Evolutionary conservation across 2,329 filamentous ascomycete species (phyloP), one percentile per base, ranked within the genome.

Genomic region (Gyromitra esculenta): DNA sequence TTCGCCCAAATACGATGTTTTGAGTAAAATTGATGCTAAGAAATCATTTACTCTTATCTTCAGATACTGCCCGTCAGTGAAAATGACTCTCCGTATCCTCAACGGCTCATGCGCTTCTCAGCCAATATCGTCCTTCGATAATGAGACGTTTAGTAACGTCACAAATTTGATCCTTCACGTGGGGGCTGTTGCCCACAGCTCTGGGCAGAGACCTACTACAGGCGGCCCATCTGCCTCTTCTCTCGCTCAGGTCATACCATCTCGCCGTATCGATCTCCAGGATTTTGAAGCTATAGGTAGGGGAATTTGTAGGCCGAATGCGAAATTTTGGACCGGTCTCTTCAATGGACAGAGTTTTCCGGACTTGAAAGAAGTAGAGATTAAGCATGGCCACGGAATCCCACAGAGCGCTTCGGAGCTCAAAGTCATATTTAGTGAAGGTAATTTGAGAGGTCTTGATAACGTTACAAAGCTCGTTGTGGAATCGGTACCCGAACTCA

Each of bases 281-380:
- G 64, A 75, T 41, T 76, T 78, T 21, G 57, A 13, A 7, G 50
- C 52, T 11, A 50, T 56, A 11, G 37, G 52, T 43, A 25, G 68
- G 68, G 54, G 25, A 5, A 48, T 62, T 5, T 80, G 79, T 31
- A 50, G 35, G 21, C 80, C 80, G 11, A 80, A 78, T 31, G 3
- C 65, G 13, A 72, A 79, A 37, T 81, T 81, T 65, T 81, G 80
- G 80, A 78, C 76, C 25, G 79, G 79, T 5, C 78, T 81, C 31
- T 81, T 81, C 67, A 81, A 80, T 50, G 79, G 78, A 8, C 63
- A 50, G 11, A 80, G 73, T 31, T 81, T 81, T 48, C 80, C 80
- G n/a, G 74, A 80, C 63, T 71, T 80, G 25, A 74, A 56, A 15
- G 77, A 76, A 31, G 68, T 80, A 35, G 79, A 80, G 43, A 68